Evolutionary conservation across 495 filamentous ascomycete species (phyloP).

Genomic region (Neurospora terricola): DNA sequence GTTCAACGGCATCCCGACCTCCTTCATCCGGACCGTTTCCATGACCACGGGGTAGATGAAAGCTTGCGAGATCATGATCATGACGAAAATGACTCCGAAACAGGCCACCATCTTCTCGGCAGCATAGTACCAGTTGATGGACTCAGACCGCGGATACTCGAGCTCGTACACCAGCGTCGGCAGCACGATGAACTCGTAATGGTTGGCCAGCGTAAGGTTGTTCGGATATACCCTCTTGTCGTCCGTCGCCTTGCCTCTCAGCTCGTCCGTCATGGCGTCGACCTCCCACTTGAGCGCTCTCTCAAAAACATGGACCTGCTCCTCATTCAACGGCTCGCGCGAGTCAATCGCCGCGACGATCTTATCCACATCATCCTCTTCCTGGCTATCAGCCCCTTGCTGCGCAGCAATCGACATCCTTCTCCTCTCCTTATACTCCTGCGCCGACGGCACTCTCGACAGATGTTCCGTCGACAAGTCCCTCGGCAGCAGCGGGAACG

Average conservation of each 20-base stretch:
- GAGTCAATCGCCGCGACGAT: conserved; percentile 47
- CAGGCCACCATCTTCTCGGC: conserved; percentile 57
- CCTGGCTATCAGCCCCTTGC: conserved; percentile 2
- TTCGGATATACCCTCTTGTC: conserved; percentile 45
- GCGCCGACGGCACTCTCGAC: conserved; percentile 24
- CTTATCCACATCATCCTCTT: conserved; percentile 36
- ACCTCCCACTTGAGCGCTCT: conserved; percentile 52
- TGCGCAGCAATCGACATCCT: conserved; percentile 26
- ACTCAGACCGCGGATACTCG: conserved; percentile 59
- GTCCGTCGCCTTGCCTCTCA: conserved; percentile 45
- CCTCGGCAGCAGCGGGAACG: conserved; percentile 7
- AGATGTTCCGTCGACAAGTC: conserved; percentile 30
- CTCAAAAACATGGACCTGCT: conserved; percentile 50
- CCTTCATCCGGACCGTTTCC: conserved; percentile 53
- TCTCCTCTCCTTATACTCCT: conserved; percentile 28
- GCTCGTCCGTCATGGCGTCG: conserved; percentile 49
- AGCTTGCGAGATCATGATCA: conserved; percentile 47
- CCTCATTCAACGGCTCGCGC: conserved; percentile 43
- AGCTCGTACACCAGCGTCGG: conserved; percentile 71
- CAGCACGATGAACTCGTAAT: conserved; percentile 59
- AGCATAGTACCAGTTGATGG: conserved; percentile 62
- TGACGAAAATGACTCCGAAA: conserved; percentile 58
- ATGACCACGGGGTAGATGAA: conserved; percentile 58
- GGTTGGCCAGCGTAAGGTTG: conserved; percentile 57
- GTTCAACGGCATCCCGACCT: conserved; percentile 45